phyloP scores from a whole-genome alignment of 805 yeast species.

The Torulaspora indica region DNA sequence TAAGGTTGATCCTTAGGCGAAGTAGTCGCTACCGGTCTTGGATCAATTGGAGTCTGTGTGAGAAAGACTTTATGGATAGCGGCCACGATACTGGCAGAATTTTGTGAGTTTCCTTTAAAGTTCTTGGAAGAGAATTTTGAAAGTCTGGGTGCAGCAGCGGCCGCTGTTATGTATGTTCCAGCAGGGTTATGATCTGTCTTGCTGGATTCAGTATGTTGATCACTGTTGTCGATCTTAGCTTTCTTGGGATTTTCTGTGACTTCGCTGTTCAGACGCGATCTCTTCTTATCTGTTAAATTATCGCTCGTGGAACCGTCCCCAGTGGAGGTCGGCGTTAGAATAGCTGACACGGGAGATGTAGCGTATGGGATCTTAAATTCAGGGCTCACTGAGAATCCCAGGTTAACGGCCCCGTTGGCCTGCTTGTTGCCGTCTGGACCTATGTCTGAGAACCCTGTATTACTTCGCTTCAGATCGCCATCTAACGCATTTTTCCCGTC shows the following conservation, averaged over 20 bases:
- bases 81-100: conserved; percentile 70
- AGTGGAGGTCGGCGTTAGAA: conserved; percentile 31
- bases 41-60: conserved; percentile 32
- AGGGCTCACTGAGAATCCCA: conserved; percentile 26
- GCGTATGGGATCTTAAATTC: conserved; percentile 56
- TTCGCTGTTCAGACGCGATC: conserved; percentile 1
- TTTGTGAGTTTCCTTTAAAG: conserved; percentile 39
- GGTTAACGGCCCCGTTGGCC: conserved; percentile 1
- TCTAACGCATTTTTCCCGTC: conserved; percentile 18
- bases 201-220: neutral
- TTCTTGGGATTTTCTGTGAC: conserved; percentile 6
- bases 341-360: conserved; percentile 75
- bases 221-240: conserved; percentile 1
- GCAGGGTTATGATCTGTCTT: conserved; percentile 1
- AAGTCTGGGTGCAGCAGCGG: conserved; percentile 78
- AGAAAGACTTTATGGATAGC: conserved; percentile 47
- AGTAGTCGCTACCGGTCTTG: neutral
- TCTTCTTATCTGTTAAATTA: conserved; percentile 7
- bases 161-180: conserved; percentile 53
- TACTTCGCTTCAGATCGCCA: conserved; percentile 1
- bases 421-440: conserved; percentile 3
- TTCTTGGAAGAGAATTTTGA: conserved; percentile 46
- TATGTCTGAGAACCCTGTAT: conserved; percentile 1
- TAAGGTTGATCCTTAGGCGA: neutral
- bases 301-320: conserved; percentile 1